These are phyloP conservation scores for Xylona heveae DNA, from an alignment of 495 filamentous ascomycete species.

Conservation along the genomic window DNA sequence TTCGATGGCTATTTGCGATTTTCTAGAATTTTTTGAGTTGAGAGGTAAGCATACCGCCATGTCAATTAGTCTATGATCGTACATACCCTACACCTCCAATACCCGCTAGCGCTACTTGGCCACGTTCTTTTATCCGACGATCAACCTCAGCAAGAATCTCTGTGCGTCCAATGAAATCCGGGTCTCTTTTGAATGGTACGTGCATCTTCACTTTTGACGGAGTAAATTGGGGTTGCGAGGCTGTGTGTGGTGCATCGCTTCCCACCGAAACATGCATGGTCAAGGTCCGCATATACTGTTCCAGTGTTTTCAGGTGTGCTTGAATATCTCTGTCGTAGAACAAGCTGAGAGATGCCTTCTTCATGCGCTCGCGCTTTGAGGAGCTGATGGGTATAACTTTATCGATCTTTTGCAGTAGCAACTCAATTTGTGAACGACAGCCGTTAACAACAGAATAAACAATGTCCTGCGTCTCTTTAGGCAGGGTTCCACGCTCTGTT, in stretches of 20 bases:
- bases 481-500: slow-evolving; percentile 3
- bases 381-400: slow-evolving; percentile 2
- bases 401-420: slow-evolving; percentile 3
- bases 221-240: no score
- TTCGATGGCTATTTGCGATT: slow-evolving; percentile 21
- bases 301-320: no score
- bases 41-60: background rate
- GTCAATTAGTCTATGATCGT: no score
- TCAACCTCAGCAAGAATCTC: no score
- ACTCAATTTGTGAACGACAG: slow-evolving; percentile 4
- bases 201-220: no score
- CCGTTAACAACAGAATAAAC: slow-evolving; percentile 4
- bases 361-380: no score
- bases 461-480: slow-evolving; percentile 2
- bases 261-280: no score
- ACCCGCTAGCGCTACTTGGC: slow-evolving; percentile 11
- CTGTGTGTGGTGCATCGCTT: no score
- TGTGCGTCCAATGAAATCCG: slow-evolving; percentile 7
- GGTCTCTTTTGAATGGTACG: slow-evolving; percentile 8
- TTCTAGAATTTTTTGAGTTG: slow-evolving; percentile 8
- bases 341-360: no score
- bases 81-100: slow-evolving; percentile 14
- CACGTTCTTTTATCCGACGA: slow-evolving; percentile 3
- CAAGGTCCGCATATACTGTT: no score
- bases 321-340: no score